Evolutionary conservation across 2,329 filamentous ascomycete species (phyloP), one percentile per base, ranked within the genome.

Genomic region (Balansia obtecta): DNA sequence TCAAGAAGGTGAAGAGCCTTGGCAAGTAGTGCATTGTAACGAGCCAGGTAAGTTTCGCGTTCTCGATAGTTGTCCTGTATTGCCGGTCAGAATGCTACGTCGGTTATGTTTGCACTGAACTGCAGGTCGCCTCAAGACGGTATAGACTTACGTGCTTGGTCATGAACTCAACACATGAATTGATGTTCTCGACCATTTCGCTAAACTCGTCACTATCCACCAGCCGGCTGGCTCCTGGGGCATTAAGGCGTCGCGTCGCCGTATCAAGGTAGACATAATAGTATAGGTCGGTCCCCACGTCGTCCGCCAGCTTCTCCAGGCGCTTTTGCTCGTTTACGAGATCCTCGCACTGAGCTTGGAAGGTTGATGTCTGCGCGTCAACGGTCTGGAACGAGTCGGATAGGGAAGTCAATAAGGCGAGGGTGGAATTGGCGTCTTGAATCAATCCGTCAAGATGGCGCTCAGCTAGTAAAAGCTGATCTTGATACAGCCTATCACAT

Each of bases 201-300:
- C 85, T 82, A 61, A 97, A 96, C 43, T 86, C 85, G 47, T 85
- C 82, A 51, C 85, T 84, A 44, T 90, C 85, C 15, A 96, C 90
- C 50, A 95, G 75, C 51, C 85, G 88, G 46, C 87, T 83, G 18
- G 91, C 90, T 1, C 90, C 89, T 0, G 93, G 90, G 0, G 90
- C 90, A 71, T 97, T 97, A 52, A 98, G 79, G 13, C 89, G 80
- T 50, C 90, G 79, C 0, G 89, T 95, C 53, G 91, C 89, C 45
- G 85, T 89, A 56, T 98, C 93, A 6, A 98, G 76, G 62, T 95
- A 96, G 18, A 86, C 81, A 65, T 98, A 98, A 67, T 95, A 96
- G 62, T 90, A 83, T n/a, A 96, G 72, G 58, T 96, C 94, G 22
- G 87, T 86, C 27, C 87, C 85, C 51, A 98, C 85, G 52, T 89